Evolutionary conservation across 1,139 yeast genomes (phyloP), one percentile per base, ranked within the genome.

Genomic region (Diutina pseudorugosa): DNA sequence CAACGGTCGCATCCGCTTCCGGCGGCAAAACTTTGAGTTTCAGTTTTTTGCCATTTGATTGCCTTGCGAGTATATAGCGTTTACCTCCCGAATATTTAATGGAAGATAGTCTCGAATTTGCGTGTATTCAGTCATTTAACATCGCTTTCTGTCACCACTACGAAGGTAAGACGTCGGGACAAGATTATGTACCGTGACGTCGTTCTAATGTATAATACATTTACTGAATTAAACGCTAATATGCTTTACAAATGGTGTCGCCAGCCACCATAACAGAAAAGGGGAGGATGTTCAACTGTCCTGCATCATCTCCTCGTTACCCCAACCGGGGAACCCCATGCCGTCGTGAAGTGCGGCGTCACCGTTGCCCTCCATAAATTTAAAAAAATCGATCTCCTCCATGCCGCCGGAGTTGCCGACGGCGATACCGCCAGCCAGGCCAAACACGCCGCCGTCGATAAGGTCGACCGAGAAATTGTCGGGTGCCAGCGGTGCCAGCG

Each of bases 371-470:
- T 75, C 76, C 61, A 78, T 69, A 55, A 78, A 71, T 55, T 76
- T 77, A 60, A 78, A 77, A 62, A 79, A 79, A 58, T 77, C 82
- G 54, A 77, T 76, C 52, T 74, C 78, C 51, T 72, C 78, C 16
- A 54, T 57, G 40, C 57, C 54, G 19, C 57, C 51, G 54, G 70
- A 63, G 3, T 63, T 65, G 0, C 65, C 68, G 33, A 58, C 57
- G 52, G 56, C 60, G n/a, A 30, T 65, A 5, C 18, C 16, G 16
- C 47, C 45, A 8, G 45, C 30, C 19, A 9, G 16, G 19, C 47
- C 47, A 61, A 57, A 58, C 41, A 55, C 51, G 21, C 51, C 52
- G 23, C 57, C 55, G 23, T 60, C 53, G 23, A 70, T 60, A 4
- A 71, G 66, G 43, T 70, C 75, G 52, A 70, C 72, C 1, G 69